These are phyloP conservation scores for Perkinsus olseni DNA, from an alignment of 169 alveolate genomes.

Conservation along the genomic window DNA sequence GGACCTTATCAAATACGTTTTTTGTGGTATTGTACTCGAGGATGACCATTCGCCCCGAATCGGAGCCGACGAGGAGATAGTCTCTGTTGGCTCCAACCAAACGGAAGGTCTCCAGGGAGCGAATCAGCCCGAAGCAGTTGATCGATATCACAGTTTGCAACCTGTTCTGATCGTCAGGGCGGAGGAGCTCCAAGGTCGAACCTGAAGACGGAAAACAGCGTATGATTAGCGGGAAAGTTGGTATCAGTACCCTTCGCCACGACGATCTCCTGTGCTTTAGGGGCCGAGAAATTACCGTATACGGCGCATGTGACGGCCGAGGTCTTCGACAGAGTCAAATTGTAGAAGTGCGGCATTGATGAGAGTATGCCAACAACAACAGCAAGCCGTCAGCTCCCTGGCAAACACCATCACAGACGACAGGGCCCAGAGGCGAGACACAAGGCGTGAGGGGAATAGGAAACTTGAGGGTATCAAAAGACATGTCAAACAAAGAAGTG, in stretches of 20 bases:
- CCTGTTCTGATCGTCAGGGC: constrained; percentile 87
- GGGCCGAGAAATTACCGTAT: constrained; percentile 95
- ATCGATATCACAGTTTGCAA: constrained; percentile 53
- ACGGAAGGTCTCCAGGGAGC: constrained; percentile 18
- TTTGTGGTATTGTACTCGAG: constrained; percentile 74
- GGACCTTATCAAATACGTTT: constrained; percentile 79
- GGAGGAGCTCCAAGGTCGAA: constrained; percentile 73
- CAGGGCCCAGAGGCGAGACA: not conserved
- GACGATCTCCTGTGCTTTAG: constrained; percentile 92
- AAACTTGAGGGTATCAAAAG: too few species aligned
- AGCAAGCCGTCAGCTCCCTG: not conserved
- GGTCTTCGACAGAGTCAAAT: constrained; percentile 88
- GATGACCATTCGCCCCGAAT: constrained; percentile 89
- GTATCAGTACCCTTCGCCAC: constrained; percentile 88
- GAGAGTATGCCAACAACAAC: not conserved
- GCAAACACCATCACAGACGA: not conserved
- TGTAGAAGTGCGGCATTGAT: constrained; percentile 85
- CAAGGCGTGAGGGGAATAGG: not conserved
- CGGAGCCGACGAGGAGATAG: constrained; percentile 89
- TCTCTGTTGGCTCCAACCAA: constrained; percentile 77
- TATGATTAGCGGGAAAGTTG: too few species aligned
- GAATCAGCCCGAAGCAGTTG: constrained; percentile 28
- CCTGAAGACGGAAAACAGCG: not conserved
- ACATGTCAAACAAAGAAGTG: too few species aligned
- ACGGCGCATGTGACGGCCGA: constrained; percentile 91